Evolutionary conservation across 192 early-diverging fungal genomes (phyloP).

Genomic region (Linnemannia schmuckeri): DNA sequence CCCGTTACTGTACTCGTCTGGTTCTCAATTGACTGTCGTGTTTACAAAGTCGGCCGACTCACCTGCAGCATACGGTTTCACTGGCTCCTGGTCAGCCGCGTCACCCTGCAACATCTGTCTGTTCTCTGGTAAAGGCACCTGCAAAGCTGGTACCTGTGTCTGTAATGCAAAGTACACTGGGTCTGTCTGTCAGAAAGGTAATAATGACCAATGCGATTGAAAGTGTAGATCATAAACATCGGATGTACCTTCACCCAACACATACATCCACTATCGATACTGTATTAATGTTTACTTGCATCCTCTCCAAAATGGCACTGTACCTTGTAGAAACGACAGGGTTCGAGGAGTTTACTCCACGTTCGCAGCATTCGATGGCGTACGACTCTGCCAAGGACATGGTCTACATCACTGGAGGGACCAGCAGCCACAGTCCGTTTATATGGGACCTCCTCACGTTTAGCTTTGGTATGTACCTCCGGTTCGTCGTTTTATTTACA

Average conservation of each 20-base stretch:
- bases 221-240: not conserved
- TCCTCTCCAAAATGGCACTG: not conserved
- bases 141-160: constrained; percentile 18
- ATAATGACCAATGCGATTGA: not conserved
- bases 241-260: not conserved
- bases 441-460: constrained; percentile 29
- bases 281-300: not conserved
- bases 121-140: constrained; percentile 25
- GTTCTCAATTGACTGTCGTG: constrained; percentile 34
- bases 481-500: too few relatives aligned
- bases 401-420: constrained; percentile 52
- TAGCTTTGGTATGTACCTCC: constrained; percentile 20
- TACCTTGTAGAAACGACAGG: constrained; percentile 24
- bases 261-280: not conserved
- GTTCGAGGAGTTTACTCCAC: constrained; percentile 36
- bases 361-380: constrained; percentile 50
- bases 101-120: constrained; percentile 39
- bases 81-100: constrained; percentile 17
- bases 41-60: constrained; percentile 21
- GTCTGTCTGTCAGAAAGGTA: constrained; percentile 45
- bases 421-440: not conserved
- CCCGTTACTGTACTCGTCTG: constrained; percentile 28
- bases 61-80: constrained; percentile 27
- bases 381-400: constrained; percentile 49
- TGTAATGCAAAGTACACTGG: constrained; percentile 27